Evolutionary conservation across 306 rosid genomes (phyloP), one percentile per base, ranked within the genome.

Genomic region (Prunus mongolica): DNA sequence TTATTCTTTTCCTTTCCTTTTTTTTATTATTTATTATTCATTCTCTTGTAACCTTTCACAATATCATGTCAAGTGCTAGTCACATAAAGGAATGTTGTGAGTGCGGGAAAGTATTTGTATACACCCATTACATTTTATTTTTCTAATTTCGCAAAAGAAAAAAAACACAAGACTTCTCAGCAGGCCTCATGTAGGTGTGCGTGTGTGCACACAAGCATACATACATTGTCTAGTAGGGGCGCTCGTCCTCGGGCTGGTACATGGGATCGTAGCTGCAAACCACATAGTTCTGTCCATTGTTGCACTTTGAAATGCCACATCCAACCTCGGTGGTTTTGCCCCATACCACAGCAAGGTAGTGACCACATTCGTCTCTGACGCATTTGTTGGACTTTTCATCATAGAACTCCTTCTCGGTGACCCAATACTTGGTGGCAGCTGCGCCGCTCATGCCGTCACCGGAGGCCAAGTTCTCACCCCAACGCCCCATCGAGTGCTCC

Each of bases 401-500:
- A 51, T 51, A 51, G 10, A 51, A 51, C 57, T 25, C 25, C 45
- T 82, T 86, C 79, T 87, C 87, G 0, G 49, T 12, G 16, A 75
- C 86, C 85, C 86, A 90, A 30, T 81, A 80, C 76, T 72, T 85
- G 2, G 79, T 87, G 0, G 91, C 88, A 1, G 81, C 86, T 0
- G 58, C 44, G 0, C 84, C 89, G 0, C 52, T 79, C 83, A 89
- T 77, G 0, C 60, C 86, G 2, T 72, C 73, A 0, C 87, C 88
- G 25, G 76, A 87, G 0, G 91, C 87, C 0, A 91, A 6, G 58
- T 88, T 86, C 83, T 91, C 97, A 0, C 90, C 90, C 8, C 41
- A 92, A 10, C 87, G 91, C 0, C 91, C 93, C 13, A 8, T 7
- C 0, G 97, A 92, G 76, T 92, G 97, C 45, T 85, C 87, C 32